Percentiles rank a stretch among this genome's conserved stretches.
Evolutionary conservation across 148 eudicot species (phyloP).

Genomic region (Rhododendron ovatum): DNA sequence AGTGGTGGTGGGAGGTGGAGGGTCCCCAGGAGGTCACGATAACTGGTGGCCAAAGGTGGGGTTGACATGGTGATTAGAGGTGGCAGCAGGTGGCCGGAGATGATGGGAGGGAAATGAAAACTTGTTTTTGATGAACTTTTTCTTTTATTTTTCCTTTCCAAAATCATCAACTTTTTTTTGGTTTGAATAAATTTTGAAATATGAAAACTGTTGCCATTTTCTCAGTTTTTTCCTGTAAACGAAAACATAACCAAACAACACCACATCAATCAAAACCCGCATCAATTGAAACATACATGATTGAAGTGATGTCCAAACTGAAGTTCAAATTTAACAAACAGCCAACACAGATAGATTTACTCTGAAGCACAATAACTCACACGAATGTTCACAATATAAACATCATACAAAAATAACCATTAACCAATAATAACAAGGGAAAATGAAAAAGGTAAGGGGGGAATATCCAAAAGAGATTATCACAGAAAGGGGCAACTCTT

Average conservation of each 20-base stretch:
- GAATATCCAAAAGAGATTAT: not conserved
- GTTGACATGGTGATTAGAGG: not conserved
- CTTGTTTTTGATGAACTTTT: not conserved
- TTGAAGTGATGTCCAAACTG: not conserved
- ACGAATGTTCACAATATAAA: not conserved
- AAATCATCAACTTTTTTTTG: not conserved
- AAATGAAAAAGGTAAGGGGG: not conserved
- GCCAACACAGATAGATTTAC: not conserved
- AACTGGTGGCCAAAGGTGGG: not conserved
- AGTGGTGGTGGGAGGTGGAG: not conserved
- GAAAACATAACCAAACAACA: not conserved
- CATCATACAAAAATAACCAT: not conserved
- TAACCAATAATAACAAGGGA: not conserved
- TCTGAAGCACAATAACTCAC: not conserved
- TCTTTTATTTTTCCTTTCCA: not conserved
- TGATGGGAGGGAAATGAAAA: not conserved
- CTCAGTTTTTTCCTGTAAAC: not conserved
- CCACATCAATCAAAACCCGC: not conserved
- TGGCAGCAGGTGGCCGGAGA: not conserved
- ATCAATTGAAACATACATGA: not conserved
- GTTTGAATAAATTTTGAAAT: not conserved
- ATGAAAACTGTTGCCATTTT: not conserved
- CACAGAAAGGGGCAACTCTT: conserved; percentile 18
- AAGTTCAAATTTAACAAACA: not conserved
- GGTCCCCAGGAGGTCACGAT: not conserved